A percentile compares a stretch with the other conserved stretches of the same genome.
Conservation (phyloP, 106 monocot species). For the Dendrobium huoshanense region DNA sequence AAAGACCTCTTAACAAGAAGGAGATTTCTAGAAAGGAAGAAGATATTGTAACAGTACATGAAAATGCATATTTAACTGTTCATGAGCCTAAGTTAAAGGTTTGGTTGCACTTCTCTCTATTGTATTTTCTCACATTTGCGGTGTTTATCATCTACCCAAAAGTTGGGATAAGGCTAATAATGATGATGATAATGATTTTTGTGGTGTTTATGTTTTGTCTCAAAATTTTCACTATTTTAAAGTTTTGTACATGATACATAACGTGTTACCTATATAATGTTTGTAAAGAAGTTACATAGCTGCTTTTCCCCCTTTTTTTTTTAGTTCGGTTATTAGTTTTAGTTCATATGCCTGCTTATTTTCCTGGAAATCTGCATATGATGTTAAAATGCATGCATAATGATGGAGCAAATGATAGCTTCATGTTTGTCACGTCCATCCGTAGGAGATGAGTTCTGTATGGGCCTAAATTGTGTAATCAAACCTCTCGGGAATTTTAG, state of each 20-base stretch:
- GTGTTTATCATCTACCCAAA: background rate
- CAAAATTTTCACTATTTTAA: background rate
- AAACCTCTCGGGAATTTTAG: no score
- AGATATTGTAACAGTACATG: constrained; percentile 69
- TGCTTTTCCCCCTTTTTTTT: background rate
- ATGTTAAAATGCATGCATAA: background rate
- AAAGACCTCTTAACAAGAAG: constrained; percentile 83
- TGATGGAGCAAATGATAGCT: background rate
- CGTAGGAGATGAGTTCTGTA: background rate
- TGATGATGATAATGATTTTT: background rate
- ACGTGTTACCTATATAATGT: background rate
- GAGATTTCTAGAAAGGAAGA: constrained; percentile 87
- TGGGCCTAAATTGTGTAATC: background rate
- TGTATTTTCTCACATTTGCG: background rate
- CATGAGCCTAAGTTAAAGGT: constrained; percentile 92
- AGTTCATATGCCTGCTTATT: background rate
- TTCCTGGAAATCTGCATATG: background rate
- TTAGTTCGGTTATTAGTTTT: background rate
- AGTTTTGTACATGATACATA: background rate
- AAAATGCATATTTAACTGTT: constrained; percentile 50
- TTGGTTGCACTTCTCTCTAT: background rate
- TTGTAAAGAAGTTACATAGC: background rate
- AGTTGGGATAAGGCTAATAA: background rate
- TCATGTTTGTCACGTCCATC: background rate
- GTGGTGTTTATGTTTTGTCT: background rate